Percentiles rank a stretch among this genome's conserved stretches.
Evolutionary conservation across 495 filamentous ascomycete genomes (phyloP).

Genomic region (Penicillium ucsense): DNA sequence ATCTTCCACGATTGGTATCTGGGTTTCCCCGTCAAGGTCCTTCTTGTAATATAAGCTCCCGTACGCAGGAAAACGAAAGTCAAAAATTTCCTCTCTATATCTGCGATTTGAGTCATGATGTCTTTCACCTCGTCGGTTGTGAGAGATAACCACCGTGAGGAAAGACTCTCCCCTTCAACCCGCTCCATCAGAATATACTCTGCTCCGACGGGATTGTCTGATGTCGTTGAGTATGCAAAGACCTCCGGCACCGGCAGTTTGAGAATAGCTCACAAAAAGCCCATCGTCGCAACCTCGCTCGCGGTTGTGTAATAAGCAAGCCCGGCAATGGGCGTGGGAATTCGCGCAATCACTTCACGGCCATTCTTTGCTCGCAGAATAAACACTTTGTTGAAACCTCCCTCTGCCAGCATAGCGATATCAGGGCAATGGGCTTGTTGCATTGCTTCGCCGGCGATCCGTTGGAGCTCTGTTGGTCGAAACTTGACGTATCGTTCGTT

Average conservation of each 20-base stretch:
- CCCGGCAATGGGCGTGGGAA: constrained; percentile 25
- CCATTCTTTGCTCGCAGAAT: constrained; percentile 16
- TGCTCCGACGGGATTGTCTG: constrained; percentile 23
- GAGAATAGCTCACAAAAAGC: constrained; percentile 22
- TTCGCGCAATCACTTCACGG: constrained; percentile 25
- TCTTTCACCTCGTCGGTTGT: constrained; percentile 24
- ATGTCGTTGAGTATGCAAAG: constrained; percentile 18
- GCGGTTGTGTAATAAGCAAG: constrained; percentile 27
- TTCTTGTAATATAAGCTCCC: constrained; percentile 31
- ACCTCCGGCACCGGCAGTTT: constrained; percentile 23
- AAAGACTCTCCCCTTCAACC: constrained; percentile 25
- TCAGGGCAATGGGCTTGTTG: constrained; percentile 18
- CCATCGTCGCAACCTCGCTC: constrained; percentile 38
- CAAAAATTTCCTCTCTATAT: constrained; percentile 29
- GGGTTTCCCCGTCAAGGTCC: constrained; percentile 15
- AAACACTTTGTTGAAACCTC: constrained; percentile 3
- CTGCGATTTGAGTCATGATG: constrained; percentile 29
- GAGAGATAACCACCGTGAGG: constrained; percentile 25
- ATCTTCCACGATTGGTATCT: constrained; percentile 15
- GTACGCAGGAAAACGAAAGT: constrained; percentile 23
- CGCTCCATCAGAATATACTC: constrained; percentile 33
- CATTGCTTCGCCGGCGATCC: constrained; percentile 18
- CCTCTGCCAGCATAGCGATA: constrained; percentile 9
- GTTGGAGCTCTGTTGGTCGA: constrained; percentile 21
- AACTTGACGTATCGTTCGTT: constrained; percentile 23